Base-by-base conservation (phyloP, 805 yeast species). In the Starmerella bombi region DNA sequence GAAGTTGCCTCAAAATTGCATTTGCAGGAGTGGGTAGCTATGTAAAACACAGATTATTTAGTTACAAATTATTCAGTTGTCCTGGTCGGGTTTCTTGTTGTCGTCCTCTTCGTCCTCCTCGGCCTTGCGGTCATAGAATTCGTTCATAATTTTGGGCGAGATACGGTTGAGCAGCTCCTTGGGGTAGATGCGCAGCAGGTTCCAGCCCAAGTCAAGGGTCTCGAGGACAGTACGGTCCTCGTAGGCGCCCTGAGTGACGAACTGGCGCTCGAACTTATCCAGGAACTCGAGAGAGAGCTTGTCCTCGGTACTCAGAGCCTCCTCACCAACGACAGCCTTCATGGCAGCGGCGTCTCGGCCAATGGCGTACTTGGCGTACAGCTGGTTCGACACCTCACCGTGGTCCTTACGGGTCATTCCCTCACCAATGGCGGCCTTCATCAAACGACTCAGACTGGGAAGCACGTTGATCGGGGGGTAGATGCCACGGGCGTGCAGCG, bases 321-420 rank as follows among this genome's bases (percentile, higher is more conserved):
- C 99, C 66, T 91, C 99, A 75, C 99, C 99, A 55, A 91, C 99
- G 52, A 91, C 99, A 12, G 98, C 94, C 69, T 91, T 91, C 99
- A 91, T 91, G 54, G 98, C 96, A 37, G 98, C 98, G 21, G 99
- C 99, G 66, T 91, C 99, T 68, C 86, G 82, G 72, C 99, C 99
- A 69, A 91, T 93, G 50, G 99, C 99, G 62, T 91, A 91, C 66
- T 91, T 91, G 57, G 99, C 99, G 61, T 91, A 91, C 59, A 91
- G 74, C 72, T 91, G 99, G 71, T 91, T 91, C 23, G 97, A 88
- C 47, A 91, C 98, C 69, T 91, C 99, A 67, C 97, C 94, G 60
- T 91, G 99, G 64, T 91, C 99, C 67, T 88, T 88, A 71, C 99
- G 80, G 44, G 99, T 91, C 94, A 88, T 86, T 60, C 97, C 97